These are phyloP conservation scores for Calocybe gambosa DNA, from an alignment of 1,284 basidiomycete genomes.

Conservation along the genomic window DNA sequence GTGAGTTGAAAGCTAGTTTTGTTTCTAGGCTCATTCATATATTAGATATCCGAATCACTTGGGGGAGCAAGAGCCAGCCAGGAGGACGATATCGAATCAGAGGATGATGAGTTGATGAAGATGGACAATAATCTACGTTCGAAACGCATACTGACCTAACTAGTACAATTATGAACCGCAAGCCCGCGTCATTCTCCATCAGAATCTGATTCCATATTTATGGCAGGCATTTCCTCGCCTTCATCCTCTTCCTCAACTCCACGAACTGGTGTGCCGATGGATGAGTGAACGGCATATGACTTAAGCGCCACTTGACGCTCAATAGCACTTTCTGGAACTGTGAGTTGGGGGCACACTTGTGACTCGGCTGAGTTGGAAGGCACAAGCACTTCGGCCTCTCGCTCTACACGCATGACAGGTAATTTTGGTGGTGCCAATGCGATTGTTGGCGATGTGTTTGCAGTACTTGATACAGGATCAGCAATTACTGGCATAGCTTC, in stretches of 20 bases:
- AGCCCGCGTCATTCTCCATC: slow-evolving; percentile 26
- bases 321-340: slow-evolving; percentile 1
- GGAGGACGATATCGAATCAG: slow-evolving; percentile 29
- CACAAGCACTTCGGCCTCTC: background rate
- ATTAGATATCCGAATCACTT: slow-evolving; percentile 7
- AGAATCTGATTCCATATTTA: slow-evolving; percentile 44
- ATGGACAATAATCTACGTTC: slow-evolving; percentile 21
- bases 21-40: background rate
- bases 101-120: slow-evolving; percentile 35
- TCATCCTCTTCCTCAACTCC: slow-evolving; percentile 26
- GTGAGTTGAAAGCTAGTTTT: slow-evolving; percentile 25
- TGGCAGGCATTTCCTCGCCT: slow-evolving; percentile 39
- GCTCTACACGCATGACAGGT: background rate
- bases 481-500: slow-evolving; percentile 11
- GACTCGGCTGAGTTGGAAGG: background rate
- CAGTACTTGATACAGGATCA: background rate
- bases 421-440: background rate
- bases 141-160: slow-evolving; percentile 25
- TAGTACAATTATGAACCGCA: background rate
- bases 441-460: background rate
- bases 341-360: background rate
- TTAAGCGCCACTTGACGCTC: background rate
- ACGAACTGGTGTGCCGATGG: slow-evolving; percentile 6
- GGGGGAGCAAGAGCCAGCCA: slow-evolving; percentile 4
- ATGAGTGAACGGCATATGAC: background rate